Base-by-base conservation (phyloP, 345 rosid species). In the Camelina sativa region DNA sequence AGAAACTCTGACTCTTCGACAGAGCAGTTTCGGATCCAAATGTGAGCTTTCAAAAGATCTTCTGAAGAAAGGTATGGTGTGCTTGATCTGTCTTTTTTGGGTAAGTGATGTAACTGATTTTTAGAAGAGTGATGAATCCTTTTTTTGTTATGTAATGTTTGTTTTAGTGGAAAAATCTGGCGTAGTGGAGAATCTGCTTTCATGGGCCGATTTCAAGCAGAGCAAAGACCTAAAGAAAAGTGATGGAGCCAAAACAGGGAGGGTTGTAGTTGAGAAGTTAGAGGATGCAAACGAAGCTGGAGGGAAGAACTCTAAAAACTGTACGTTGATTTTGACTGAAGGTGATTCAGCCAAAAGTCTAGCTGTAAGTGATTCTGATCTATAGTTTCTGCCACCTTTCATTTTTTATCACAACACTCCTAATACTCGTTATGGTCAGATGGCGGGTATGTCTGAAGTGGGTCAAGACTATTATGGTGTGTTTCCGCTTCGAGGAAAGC, bases 311-410 rank as follows among this genome's bases (percentile, higher is more conserved):
- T 96, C 99, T 6, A 71, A 86, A 0, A 82, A 61, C 44, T 96
- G 99, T 72, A 92, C 98, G 16, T 77, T 96, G 82, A 96, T 96
- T 68, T 83, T 96, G 76, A 96, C 99, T 1, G 99, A 96, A 89
- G 99, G 99, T 82, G 98, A 92, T 80, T 96, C 99, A 48, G 99
- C 99, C 28, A 96, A 96, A 83, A 80, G 92, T 65, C 90, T 96
- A 22, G 99, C 99, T 4, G 98, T 96, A 78, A 85, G 98, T 81
- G 25, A 20, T 54, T 38, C 53, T 65, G 11, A 37, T 62, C 22
- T 22, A 48, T 17, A 35, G 3, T 11, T 23, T 25, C 17, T 16
- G 28, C 23, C 72, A 25, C 11, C 11, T 19, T 20, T 11, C 22
- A 48, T 1, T 19, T n/a, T 65, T 43, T 17, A 51, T 52, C n/a